Base-by-base conservation (phyloP, 75 land plant genomes). In the Ceratopteris richardii region DNA sequence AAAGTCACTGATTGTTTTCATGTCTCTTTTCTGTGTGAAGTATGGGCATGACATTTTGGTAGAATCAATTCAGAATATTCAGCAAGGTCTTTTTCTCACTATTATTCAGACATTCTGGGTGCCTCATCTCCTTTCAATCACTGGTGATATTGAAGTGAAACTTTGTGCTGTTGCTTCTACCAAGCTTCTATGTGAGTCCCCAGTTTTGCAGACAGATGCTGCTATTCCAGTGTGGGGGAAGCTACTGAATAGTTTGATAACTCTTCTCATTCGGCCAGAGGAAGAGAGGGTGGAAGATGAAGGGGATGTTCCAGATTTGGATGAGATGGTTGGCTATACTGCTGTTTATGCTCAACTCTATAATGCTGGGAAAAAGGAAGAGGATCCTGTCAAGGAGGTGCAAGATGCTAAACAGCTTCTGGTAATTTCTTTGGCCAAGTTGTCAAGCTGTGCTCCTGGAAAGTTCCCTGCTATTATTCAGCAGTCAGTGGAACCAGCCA, bases 331-430 rank as follows among this genome's bases (percentile, higher is more conserved):
- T 1, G 86, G 88, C 27, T 90, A 95, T 53, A 62, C 84, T 55
- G 79, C 90, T 24, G 65, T 79, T 5, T 95, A 82, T 70, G 84
- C 87, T 18, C 78, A 71, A 21, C 86, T 95, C 19, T 72, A 87
- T 42, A 86, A 90, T 84, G 88, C 97, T 48, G 92, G 89, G 54
- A 95, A 80, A 69, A 84, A 78, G 44, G 99, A 84, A 56, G 92
- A 87, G 9, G 99, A 95, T 63, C 99, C 97, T 40, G 39, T 95
- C 18, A 82, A 74, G 63, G 93, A 90, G 11, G 66, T 91, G 11
- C 76, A 68, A 51, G 93, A 95, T 68, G 68, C 93, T n/a, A 95
- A 78, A 60, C 72, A 82, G 66, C 87, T 73, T 57, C 31, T 95
- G 51, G 76, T 79, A 0, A 71, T 59, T 31, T 82, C 97, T 25